Evolutionary conservation across 1,139 yeast genomes (phyloP), one percentile per base, ranked within the genome.

Genomic region (Diutina ranongensis): DNA sequence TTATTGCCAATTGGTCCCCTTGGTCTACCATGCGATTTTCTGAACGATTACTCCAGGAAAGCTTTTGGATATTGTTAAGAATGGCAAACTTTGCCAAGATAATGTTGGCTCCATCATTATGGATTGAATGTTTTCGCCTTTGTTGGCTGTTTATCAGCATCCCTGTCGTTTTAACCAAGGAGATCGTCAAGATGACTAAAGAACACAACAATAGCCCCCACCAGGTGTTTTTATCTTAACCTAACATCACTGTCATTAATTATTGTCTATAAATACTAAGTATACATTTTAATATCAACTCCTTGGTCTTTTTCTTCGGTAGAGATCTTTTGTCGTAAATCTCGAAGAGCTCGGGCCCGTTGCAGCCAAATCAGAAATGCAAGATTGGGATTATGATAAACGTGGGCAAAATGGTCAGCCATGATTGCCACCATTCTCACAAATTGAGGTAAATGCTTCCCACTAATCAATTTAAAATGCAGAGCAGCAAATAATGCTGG

Each of bases 401-500:
- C 81, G 27, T 74, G 72, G 0, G 95, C 88, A 62, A 85, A 83
- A 49, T 80, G 81, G 51, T 78, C 74, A 2, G 89, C 83, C 45
- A 80, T 70, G 21, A 83, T 60, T 2, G 85, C 78, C 49, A 83
- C 62, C 50, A 81, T 82, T 44, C 95, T 68, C 12, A 86, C 75
- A 56, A 81, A 80, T 4, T 65, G 63, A 0, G 94, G 73, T 45
- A 87, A 62, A 38, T 76, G 74, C 40, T 70, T 72, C 49, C 71
- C 78, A 28, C 82, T 73, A 8, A 86, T 68, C 35, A 86, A 67
- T 61, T 85, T 86, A 59, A 81, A 74, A 55, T 83, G 89, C 48
- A 84, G 76, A 0, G 89, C 80, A 1, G 94, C 81, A 57, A 84
- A 79, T 3, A 84, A 71, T 2, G 83, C 86, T 1, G 94, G 94